Base-by-base conservation (phyloP, 129 eudicot species). In the Cynara cardunculus region DNA sequence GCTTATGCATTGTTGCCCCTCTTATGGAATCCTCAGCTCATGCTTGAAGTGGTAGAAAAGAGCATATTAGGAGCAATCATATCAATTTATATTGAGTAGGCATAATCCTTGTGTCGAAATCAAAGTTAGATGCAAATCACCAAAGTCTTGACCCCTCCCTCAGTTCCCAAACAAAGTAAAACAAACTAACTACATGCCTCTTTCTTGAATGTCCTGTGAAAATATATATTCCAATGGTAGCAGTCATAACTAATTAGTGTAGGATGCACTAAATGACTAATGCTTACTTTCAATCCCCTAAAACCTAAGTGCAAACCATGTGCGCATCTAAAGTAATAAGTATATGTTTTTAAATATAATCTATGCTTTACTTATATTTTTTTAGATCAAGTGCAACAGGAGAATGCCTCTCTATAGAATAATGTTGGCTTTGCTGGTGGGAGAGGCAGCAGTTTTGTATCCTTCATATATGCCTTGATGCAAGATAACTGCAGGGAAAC, bases 71-170 rank as follows among this genome's bases (percentile, higher is more conserved):
- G 73, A 77, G 24, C 41, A 53, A 53, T 53, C 62, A 53, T 46
- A 53, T 16, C 62, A 16, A 32, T 61, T 61, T 76, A 64, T 35
- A 62, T 35, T n/a, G 24, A 21, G 71, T 19, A 21, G 72, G 80
- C 16, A 2, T 76, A 6, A 76, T 28, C 21, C 16, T 32, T 46
- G 61, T 62, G 72, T 64, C 25, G 28, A 27, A 11, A 24, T 24
- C 32, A 35, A 34, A 64, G 67, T 74, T 74, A 27, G 78, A 67
- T 77, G 73, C 37, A 35, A 53, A 77, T 77, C 31, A 67, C 74
- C 41, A 26, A 26, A 19, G 75, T 26, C 53, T 69, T 41, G 68
- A 75, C 14, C n/a, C 44, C 49, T 75, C 26, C 8, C 30, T n/a
- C 31, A 25, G 28, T 32, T 68, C 68, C 11, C 26, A 25, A 41